Evolutionary conservation across 352 stramenopile genomes (phyloP).

Genomic region (Phytopythium kandeliae): DNA sequence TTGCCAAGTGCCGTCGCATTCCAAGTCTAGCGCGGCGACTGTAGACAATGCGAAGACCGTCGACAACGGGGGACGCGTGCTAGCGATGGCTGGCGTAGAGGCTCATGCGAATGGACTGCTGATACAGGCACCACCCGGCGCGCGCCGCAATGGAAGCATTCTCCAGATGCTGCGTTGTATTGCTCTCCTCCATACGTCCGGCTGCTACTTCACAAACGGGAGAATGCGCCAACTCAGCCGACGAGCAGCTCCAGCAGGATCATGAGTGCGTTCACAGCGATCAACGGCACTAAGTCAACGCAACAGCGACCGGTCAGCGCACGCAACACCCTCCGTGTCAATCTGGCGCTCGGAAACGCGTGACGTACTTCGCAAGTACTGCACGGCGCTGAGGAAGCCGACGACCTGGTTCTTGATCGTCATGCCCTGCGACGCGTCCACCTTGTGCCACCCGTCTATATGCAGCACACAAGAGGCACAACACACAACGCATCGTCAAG

Average conservation of each 20-base stretch:
- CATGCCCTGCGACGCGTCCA: constrained; percentile 75
- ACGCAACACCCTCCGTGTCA: too few relatives aligned
- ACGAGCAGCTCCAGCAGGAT: constrained; percentile 78
- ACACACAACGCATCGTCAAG: neutral
- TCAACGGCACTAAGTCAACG: constrained; percentile 73
- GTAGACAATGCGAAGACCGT: too few relatives aligned
- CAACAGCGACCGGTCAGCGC: too few relatives aligned
- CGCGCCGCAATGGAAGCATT: neutral
- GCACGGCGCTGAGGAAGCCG: constrained; percentile 77
- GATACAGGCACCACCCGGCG: too few relatives aligned
- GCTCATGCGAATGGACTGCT: too few relatives aligned
- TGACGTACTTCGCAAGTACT: constrained; percentile 74
- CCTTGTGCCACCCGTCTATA: constrained; percentile 79
- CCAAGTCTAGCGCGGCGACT: too few relatives aligned
- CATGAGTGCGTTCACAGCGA: constrained; percentile 77
- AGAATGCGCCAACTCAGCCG: constrained; percentile 21
- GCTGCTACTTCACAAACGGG: neutral
- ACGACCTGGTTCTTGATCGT: constrained; percentile 87
- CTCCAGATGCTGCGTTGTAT: neutral
- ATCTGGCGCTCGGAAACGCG: too few relatives aligned
- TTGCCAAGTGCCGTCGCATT: too few relatives aligned
- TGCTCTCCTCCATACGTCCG: neutral
- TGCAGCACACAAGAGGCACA: neutral
- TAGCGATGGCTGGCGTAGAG: too few relatives aligned
- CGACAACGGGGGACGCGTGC: too few relatives aligned